These are phyloP conservation scores for Tetradesmus lagerheimii DNA, from an alignment of 139 green algal genomes.

Conservation along the genomic window DNA sequence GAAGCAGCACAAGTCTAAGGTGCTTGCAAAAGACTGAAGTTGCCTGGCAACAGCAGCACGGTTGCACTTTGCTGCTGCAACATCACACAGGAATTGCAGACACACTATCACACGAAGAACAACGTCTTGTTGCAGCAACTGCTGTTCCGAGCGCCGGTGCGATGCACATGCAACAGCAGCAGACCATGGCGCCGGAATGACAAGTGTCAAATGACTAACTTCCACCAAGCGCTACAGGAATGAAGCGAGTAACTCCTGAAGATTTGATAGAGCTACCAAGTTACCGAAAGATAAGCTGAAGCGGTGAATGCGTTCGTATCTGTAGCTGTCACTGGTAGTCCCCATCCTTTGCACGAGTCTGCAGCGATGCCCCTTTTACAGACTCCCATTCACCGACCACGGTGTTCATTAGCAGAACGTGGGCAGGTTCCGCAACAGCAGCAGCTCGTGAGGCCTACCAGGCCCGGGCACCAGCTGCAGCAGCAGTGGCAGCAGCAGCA, in stretches of 20 bases:
- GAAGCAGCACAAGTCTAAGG: too few relatives aligned
- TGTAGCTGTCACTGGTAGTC: background rate
- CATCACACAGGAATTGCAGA: background rate
- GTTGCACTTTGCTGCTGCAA: background rate
- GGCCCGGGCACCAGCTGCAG: background rate
- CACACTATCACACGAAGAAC: too few relatives aligned
- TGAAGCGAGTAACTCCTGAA: too few relatives aligned
- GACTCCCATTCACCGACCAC: background rate
- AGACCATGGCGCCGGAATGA: background rate
- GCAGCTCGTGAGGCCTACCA: background rate
- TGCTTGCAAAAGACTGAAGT: background rate
- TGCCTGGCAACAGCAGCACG: background rate
- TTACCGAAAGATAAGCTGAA: too few relatives aligned
- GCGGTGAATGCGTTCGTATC: too few relatives aligned
- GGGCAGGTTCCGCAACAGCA: background rate
- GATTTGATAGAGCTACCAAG: too few relatives aligned
- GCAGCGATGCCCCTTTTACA: background rate
- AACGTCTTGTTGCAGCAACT: too few relatives aligned
- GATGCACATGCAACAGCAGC: background rate
- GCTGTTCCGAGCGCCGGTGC: too few relatives aligned
- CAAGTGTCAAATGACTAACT: background rate
- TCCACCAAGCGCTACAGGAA: background rate
- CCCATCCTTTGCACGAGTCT: background rate
- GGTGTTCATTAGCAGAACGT: background rate
- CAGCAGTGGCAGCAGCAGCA: constrained; percentile 16